phyloP scores from a whole-genome alignment of 2,329 filamentous ascomycete genomes.

The Paramyrothecium roridum region DNA sequence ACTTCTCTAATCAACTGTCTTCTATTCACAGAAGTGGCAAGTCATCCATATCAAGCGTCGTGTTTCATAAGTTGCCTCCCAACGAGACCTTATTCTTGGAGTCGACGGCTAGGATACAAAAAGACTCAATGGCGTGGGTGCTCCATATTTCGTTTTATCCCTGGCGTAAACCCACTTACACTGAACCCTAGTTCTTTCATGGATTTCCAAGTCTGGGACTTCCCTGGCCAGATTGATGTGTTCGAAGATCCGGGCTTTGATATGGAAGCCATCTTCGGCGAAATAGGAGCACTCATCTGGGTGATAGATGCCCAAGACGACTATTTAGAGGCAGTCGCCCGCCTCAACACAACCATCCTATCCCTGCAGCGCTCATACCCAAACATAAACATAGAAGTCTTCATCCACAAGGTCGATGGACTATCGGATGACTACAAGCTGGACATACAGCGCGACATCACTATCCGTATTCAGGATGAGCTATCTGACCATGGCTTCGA shows the following conservation, averaged over 20 bases:
- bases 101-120: slow-evolving; percentile 90
- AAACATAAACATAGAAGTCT: slow-evolving; percentile 94
- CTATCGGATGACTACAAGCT: slow-evolving; percentile 94
- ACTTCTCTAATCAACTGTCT: background rate
- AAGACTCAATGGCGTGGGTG: slow-evolving; percentile 88
- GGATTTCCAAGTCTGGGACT: slow-evolving; percentile 98
- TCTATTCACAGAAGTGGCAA: slow-evolving; percentile 75
- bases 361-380: slow-evolving; percentile 86
- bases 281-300: slow-evolving; percentile 94
- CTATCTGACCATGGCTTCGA: slow-evolving; percentile 90
- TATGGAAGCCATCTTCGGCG: slow-evolving; percentile 89
- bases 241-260: slow-evolving; percentile 89
- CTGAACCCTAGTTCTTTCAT: slow-evolving; percentile 75
- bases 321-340: slow-evolving; percentile 85
- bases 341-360: slow-evolving; percentile 84
- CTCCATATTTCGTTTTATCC: background rate
- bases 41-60: slow-evolving; percentile 96
- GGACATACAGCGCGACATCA: slow-evolving; percentile 94
- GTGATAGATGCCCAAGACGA: slow-evolving; percentile 98
- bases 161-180: slow-evolving; percentile 3
- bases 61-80: slow-evolving; percentile 97
- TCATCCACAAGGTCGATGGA: slow-evolving; percentile 99
- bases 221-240: slow-evolving; percentile 87
- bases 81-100: slow-evolving; percentile 95
- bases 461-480: slow-evolving; percentile 94